These are phyloP conservation scores for Cyphellophora attinorum DNA, from an alignment of 2,329 filamentous ascomycete genomes.

Conservation along the genomic window DNA sequence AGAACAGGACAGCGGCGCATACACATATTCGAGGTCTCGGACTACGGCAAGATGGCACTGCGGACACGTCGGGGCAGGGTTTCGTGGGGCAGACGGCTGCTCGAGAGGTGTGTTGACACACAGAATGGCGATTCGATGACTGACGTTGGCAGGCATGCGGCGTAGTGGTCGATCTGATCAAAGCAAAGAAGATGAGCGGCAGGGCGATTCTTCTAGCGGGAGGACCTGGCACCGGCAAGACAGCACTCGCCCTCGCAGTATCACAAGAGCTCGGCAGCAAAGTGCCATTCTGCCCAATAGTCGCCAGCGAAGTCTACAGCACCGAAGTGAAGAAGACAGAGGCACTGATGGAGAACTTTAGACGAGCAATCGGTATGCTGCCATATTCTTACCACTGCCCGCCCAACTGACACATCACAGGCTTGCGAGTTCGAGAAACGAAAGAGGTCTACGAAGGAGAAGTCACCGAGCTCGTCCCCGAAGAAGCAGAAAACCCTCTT, in stretches of 20 bases:
- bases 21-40: conserved; percentile 97
- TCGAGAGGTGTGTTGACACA: too few species aligned
- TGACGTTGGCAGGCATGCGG: too few species aligned
- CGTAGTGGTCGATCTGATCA: conserved; percentile 90
- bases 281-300: conserved; percentile 96
- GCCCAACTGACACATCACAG: conserved; percentile 23
- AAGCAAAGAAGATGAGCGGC: conserved; percentile 94
- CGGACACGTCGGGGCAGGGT: conserved; percentile 68
- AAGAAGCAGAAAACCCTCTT: conserved; percentile 95
- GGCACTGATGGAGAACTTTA: conserved; percentile 98
- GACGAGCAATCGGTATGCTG: conserved; percentile 72
- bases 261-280: conserved; percentile 96
- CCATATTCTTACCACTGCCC: neutral
- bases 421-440: conserved; percentile 88
- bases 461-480: conserved; percentile 92
- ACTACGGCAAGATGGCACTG: conserved; percentile 72
- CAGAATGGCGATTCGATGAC: conserved; percentile 51
- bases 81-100: conserved; percentile 85
- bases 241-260: conserved; percentile 85
- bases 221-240: conserved; percentile 94
- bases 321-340: conserved; percentile 99
- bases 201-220: conserved; percentile 87
- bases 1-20: conserved; percentile 91
- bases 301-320: conserved; percentile 95
- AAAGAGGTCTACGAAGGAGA: conserved; percentile 99